A percentile compares a stretch with the other conserved stretches of the same genome.
phyloP scores from a whole-genome alignment of 2,329 filamentous ascomycete species.

The Fusarium newnesense region DNA sequence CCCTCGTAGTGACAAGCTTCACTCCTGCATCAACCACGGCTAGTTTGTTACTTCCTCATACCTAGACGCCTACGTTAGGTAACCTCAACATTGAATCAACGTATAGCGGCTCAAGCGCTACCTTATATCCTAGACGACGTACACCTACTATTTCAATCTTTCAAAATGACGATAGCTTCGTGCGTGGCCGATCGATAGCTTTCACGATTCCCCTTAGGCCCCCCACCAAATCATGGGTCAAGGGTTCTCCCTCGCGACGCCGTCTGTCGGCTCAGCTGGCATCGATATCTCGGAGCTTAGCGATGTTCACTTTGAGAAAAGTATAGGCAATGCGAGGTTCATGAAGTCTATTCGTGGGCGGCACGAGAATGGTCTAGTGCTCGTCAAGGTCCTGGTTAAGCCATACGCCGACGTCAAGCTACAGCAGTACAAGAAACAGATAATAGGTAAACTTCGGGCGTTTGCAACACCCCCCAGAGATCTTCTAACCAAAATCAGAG shows the following conservation, averaged over 20 bases:
- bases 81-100: neutral
- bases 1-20: conserved; percentile 12
- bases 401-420: conserved; percentile 85
- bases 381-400: conserved; percentile 96
- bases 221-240: conserved; percentile 78
- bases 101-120: neutral
- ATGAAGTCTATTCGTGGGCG: conserved; percentile 96
- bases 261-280: conserved; percentile 89
- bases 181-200: conserved; percentile 39
- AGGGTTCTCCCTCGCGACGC: conserved; percentile 92
- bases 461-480: too few relatives aligned
- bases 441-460: conserved; percentile 69
- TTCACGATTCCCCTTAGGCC: conserved; percentile 31
- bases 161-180: conserved; percentile 42
- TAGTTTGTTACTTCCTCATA: neutral
- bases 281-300: conserved; percentile 94
- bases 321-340: conserved; percentile 89
- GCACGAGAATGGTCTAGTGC: conserved; percentile 88
- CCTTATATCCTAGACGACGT: neutral
- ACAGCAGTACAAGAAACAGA: conserved; percentile 78
- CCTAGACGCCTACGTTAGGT: neutral
- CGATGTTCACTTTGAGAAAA: conserved; percentile 91
- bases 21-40: conserved; percentile 1
- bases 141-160: neutral
- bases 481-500: conserved; percentile 58